Percentiles rank a stretch among this genome's conserved stretches.
phyloP scores from a whole-genome alignment of 2,329 filamentous ascomycete species.

The Curvularia lunata region DNA sequence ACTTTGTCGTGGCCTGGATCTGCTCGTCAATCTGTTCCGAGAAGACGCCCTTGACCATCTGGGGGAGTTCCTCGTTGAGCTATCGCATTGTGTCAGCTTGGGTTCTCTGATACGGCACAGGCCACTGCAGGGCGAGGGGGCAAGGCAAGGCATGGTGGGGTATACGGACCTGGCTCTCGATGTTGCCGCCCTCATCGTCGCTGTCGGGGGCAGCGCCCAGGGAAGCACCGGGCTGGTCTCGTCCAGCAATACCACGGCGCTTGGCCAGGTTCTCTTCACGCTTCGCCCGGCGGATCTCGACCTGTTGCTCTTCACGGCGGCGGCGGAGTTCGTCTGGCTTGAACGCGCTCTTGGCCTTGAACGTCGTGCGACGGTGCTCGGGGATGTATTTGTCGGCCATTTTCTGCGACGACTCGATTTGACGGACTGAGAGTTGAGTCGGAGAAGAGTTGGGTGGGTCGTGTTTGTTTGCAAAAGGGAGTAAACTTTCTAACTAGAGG shows the following conservation, averaged over 20 bases:
- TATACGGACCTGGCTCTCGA: slow-evolving; percentile 87
- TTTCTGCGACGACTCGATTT: slow-evolving; percentile 52
- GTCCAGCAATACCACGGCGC: slow-evolving; percentile 88
- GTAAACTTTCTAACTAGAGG: slow-evolving; percentile 39
- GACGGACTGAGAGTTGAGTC: slow-evolving; percentile 25
- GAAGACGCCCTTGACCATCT: slow-evolving; percentile 98
- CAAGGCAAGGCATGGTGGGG: slow-evolving; percentile 25
- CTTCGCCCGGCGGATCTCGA: slow-evolving; percentile 98
- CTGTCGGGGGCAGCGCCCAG: slow-evolving; percentile 91
- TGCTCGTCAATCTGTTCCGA: slow-evolving; percentile 98
- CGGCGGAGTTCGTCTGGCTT: slow-evolving; percentile 98
- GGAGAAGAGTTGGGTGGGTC: slow-evolving; percentile 22
- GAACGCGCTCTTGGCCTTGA: slow-evolving; percentile 99
- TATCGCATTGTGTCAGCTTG: slow-evolving; percentile 50
- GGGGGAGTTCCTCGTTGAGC: slow-evolving; percentile 96
- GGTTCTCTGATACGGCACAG: not conserved
- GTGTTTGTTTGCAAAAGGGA: slow-evolving; percentile 45
- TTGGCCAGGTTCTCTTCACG: slow-evolving; percentile 99
- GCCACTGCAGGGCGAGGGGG: not conserved
- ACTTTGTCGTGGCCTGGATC: slow-evolving; percentile 97
- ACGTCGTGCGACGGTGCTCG: slow-evolving; percentile 98
- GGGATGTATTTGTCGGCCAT: slow-evolving; percentile 99
- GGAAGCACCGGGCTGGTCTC: slow-evolving; percentile 75
- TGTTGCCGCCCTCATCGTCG: slow-evolving; percentile 94
- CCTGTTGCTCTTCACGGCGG: slow-evolving; percentile 97